Percentiles rank a stretch among this genome's conserved stretches.
phyloP scores from a whole-genome alignment of 2,329 filamentous ascomycete species.

The Camptophora hylomeconis region DNA sequence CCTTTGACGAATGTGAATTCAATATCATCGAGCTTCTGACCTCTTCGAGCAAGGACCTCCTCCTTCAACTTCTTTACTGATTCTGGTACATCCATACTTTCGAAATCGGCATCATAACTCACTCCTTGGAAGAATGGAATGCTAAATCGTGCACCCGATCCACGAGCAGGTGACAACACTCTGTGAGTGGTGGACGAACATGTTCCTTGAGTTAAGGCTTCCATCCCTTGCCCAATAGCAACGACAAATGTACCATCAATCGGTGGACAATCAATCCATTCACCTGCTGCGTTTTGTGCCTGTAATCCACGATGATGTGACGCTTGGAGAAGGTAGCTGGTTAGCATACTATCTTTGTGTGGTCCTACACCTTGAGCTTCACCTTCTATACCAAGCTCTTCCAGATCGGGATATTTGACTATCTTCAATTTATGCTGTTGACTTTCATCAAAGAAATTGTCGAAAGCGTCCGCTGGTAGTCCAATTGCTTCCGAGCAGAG shows the following conservation, averaged over 20 bases:
- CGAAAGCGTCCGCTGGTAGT: slow-evolving; percentile 55
- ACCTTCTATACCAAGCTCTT: slow-evolving; percentile 40
- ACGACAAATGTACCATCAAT: slow-evolving; percentile 68
- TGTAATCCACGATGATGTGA: slow-evolving; percentile 64
- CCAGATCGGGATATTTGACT: slow-evolving; percentile 67
- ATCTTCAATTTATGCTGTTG: slow-evolving; percentile 83
- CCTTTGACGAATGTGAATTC: slow-evolving; percentile 76
- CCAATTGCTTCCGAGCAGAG: slow-evolving; percentile 76
- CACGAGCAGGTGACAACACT: slow-evolving; percentile 60
- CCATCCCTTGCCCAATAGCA: slow-evolving; percentile 74
- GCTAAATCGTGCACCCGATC: slow-evolving; percentile 59
- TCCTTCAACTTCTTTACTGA: slow-evolving; percentile 50
- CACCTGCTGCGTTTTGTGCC: slow-evolving; percentile 64
- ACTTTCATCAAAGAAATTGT: slow-evolving; percentile 59
- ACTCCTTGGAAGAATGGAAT: slow-evolving; percentile 87
- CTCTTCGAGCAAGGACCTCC: slow-evolving; percentile 41
- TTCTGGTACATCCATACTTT: slow-evolving; percentile 58
- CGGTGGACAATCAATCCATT: slow-evolving; percentile 75
- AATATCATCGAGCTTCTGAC: slow-evolving; percentile 51
- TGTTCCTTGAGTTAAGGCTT: slow-evolving; percentile 72
- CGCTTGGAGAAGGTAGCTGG: slow-evolving; percentile 69
- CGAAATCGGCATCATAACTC: slow-evolving; percentile 64
- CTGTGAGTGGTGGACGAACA: slow-evolving; percentile 73
- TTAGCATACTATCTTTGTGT: slow-evolving; percentile 77
- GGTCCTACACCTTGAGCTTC: slow-evolving; percentile 52